Percentiles rank a stretch among this genome's conserved stretches.
Conservation (phyloP, 2,329 filamentous ascomycete species). For the Ophiostoma ips region DNA sequence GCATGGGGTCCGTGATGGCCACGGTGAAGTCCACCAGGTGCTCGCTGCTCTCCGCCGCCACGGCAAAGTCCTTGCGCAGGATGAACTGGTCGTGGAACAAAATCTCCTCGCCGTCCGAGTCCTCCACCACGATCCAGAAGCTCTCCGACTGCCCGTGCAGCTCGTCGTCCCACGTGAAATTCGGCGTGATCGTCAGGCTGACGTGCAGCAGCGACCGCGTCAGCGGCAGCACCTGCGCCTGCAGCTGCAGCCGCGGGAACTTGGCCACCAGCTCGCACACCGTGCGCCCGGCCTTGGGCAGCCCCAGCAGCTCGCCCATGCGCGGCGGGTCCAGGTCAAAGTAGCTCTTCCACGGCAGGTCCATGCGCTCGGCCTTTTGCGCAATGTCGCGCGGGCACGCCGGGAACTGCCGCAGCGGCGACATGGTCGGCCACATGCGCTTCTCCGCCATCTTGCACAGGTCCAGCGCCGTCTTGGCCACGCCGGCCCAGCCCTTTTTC, state of each 20-base stretch:
- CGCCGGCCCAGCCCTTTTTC: constrained; percentile 89
- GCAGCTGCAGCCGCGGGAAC: constrained; percentile 83
- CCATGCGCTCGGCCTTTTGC: constrained; percentile 85
- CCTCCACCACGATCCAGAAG: constrained; percentile 96
- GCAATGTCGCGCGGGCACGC: constrained; percentile 72
- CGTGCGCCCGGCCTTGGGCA: constrained; percentile 69
- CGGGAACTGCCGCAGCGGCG: constrained; percentile 81
- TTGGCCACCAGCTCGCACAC: constrained; percentile 82
- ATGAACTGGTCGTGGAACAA: constrained; percentile 91
- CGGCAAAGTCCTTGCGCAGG: constrained; percentile 76
- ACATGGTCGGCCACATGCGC: constrained; percentile 99
- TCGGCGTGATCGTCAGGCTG: constrained; percentile 81
- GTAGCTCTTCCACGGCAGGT: constrained; percentile 85
- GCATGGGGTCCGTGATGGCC: constrained; percentile 93
- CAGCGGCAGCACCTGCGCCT: constrained; percentile 87
- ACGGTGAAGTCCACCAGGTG: constrained; percentile 94
- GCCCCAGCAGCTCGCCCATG: constrained; percentile 85
- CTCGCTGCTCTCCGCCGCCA: constrained; percentile 75
- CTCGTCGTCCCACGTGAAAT: constrained; percentile 88
- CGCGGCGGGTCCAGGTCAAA: constrained; percentile 92
- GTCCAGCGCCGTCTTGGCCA: constrained; percentile 82
- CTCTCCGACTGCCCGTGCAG: constrained; percentile 79
- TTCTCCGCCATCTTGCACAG: constrained; percentile 99
- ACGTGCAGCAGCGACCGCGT: constrained; percentile 86
- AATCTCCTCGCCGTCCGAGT: constrained; percentile 93